Conservation (phyloP, 805 yeast genomes). For the Vanderwaltozyma yarrowii region DNA sequence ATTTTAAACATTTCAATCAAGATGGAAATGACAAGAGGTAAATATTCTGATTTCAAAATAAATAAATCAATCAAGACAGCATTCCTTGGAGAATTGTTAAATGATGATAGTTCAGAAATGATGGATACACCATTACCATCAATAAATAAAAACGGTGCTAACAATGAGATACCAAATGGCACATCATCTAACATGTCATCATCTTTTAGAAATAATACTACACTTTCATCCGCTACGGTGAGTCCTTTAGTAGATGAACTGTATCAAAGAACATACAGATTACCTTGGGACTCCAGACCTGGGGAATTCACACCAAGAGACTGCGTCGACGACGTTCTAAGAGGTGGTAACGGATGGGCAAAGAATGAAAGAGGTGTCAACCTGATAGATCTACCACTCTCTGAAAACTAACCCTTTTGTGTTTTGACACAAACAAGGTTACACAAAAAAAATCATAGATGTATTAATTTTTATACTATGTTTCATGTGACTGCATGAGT, state of each 20-base stretch:
- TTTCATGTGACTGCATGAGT: background rate
- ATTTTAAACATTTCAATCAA: slow-evolving; percentile 51
- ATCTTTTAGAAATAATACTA: slow-evolving; percentile 7
- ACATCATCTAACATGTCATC: background rate
- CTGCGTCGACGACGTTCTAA: slow-evolving; percentile 64
- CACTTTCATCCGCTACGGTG: slow-evolving; percentile 24
- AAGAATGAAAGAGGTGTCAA: slow-evolving; percentile 29
- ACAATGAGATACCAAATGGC: background rate
- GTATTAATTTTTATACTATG: too few species aligned
- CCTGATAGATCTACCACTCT: slow-evolving; percentile 17
- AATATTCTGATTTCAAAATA: slow-evolving; percentile 23
- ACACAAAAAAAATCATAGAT: too few species aligned
- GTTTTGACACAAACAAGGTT: too few species aligned
- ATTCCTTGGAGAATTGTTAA: background rate
- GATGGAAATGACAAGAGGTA: slow-evolving; percentile 34
- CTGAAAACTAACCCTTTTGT: background rate
- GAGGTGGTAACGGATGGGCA: slow-evolving; percentile 63
- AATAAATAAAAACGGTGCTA: background rate
- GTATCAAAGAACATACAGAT: slow-evolving; percentile 45
- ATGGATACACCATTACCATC: background rate
- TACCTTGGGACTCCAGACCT: slow-evolving; percentile 50
- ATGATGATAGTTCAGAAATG: background rate
- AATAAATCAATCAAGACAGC: background rate
- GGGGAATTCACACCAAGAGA: slow-evolving; percentile 57
- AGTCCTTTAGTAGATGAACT: slow-evolving; percentile 43